Evolutionary conservation across 495 filamentous ascomycete species (phyloP).

Genomic region (Xylona heveae): DNA sequence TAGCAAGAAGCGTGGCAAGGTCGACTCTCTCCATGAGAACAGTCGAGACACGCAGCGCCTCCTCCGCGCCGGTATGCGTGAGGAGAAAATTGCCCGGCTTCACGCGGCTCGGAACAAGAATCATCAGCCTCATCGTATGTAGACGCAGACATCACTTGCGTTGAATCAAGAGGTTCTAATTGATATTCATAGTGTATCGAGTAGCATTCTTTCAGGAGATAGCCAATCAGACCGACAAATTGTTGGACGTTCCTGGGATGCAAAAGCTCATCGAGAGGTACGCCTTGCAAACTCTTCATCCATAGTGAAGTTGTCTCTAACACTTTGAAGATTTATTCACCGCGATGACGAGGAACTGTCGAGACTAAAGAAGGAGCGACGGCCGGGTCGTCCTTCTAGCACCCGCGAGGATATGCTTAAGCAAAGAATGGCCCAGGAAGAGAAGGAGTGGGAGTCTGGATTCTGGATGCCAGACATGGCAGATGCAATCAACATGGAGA

Average conservation of each 20-base stretch:
- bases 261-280: slow-evolving; percentile 41
- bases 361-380: slow-evolving; percentile 47
- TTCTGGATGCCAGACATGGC: slow-evolving; percentile 53
- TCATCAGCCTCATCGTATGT: slow-evolving; percentile 45
- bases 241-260: slow-evolving; percentile 35
- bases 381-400: slow-evolving; percentile 62
- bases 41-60: slow-evolving; percentile 60
- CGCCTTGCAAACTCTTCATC: too few species aligned
- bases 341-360: slow-evolving; percentile 59
- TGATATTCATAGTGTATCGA: slow-evolving; percentile 34
- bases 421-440: slow-evolving; percentile 44
- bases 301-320: too few species aligned
- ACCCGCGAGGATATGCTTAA: slow-evolving; percentile 55
- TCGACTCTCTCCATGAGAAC: slow-evolving; percentile 57
- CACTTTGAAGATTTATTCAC: slow-evolving; percentile 39
- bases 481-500: slow-evolving; percentile 27
- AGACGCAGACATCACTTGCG: not conserved
- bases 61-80: slow-evolving; percentile 48
- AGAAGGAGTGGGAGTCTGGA: slow-evolving; percentile 64
- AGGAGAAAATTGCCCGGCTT: slow-evolving; percentile 53
- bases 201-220: slow-evolving; percentile 49
- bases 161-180: not conserved
- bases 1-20: slow-evolving; percentile 47
- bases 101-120: slow-evolving; percentile 36
- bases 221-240: slow-evolving; percentile 27